Evolutionary conservation across 1,284 basidiomycete genomes (phyloP).

Genomic region (Ustilago loliicola): DNA sequence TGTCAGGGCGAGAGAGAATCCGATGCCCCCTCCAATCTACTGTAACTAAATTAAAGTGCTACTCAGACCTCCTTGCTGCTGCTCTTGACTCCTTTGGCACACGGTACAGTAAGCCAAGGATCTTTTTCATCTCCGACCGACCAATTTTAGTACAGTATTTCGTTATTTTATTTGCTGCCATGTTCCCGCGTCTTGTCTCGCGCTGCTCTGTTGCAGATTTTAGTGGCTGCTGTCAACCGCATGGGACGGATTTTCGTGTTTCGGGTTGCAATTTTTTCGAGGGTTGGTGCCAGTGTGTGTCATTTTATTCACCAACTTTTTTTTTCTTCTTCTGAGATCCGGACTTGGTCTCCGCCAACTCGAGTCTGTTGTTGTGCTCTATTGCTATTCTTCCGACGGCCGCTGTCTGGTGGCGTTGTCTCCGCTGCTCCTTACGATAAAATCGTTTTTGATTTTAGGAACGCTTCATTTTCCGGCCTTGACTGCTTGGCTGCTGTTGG

Average conservation of each 20-base stretch:
- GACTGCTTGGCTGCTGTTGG: background rate
- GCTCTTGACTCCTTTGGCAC: background rate
- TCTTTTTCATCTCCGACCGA: conserved; percentile 3
- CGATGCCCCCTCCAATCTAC: background rate
- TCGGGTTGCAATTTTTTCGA: no score
- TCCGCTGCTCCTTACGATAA: background rate
- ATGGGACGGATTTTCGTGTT: no score
- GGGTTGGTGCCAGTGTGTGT: no score
- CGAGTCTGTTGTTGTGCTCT: conserved; percentile 1
- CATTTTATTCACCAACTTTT: no score
- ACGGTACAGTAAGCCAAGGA: background rate
- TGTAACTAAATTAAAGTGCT: background rate
- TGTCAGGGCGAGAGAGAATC: conserved; percentile 1
- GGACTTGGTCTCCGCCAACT: conserved; percentile 1
- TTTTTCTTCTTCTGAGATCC: background rate
- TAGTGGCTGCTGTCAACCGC: background rate
- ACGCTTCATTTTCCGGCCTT: background rate
- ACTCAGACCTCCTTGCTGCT: conserved; percentile 11
- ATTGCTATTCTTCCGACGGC: background rate
- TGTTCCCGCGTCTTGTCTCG: background rate
- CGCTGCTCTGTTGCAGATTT: background rate
- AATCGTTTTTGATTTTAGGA: background rate
- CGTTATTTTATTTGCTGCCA: background rate
- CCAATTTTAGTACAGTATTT: background rate
- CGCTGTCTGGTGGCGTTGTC: conserved; percentile 2